phyloP scores from a whole-genome alignment of 2,329 filamentous ascomycete species.

The Stemphylium lycopersici region DNA sequence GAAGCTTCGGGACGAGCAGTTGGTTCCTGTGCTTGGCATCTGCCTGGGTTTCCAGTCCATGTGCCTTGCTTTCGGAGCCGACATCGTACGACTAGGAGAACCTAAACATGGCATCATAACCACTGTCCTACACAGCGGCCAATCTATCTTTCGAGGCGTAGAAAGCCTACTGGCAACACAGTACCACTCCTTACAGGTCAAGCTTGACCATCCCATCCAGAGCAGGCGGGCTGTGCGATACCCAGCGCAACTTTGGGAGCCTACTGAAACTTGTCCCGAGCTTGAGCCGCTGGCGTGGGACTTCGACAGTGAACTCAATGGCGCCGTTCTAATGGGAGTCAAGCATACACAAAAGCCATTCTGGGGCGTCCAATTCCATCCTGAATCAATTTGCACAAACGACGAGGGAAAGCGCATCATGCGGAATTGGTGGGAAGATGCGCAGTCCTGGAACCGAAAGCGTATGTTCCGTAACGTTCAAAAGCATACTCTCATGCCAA shows the following conservation, averaged over 20 bases:
- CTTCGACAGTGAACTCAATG: constrained; percentile 54
- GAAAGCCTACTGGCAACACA: constrained; percentile 71
- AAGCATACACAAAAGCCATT: constrained; percentile 73
- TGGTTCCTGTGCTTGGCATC: constrained; percentile 82
- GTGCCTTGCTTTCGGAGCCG: constrained; percentile 69
- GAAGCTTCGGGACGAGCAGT: constrained; percentile 63
- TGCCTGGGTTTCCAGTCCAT: constrained; percentile 90
- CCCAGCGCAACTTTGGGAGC: constrained; percentile 49
- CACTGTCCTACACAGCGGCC: constrained; percentile 63
- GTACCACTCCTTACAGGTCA: constrained; percentile 70
- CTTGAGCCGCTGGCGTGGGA: constrained; percentile 58
- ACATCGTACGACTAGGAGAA: constrained; percentile 68
- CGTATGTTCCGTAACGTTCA: constrained; percentile 19
- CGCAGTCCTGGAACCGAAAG: constrained; percentile 59
- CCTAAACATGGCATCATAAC: constrained; percentile 85
- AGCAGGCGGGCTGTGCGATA: constrained; percentile 41
- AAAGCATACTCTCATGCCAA: constrained; percentile 14
- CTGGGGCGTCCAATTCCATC: constrained; percentile 90
- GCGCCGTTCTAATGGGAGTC: constrained; percentile 76
- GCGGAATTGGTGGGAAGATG: constrained; percentile 75
- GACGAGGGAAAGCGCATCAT: constrained; percentile 68
- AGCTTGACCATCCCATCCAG: constrained; percentile 45
- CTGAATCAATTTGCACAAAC: constrained; percentile 86
- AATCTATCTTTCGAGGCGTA: constrained; percentile 70
- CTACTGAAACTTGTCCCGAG: constrained; percentile 43